Evolutionary conservation across 257 asterid genomes (phyloP).

Genomic region (Mitragyna speciosa): DNA sequence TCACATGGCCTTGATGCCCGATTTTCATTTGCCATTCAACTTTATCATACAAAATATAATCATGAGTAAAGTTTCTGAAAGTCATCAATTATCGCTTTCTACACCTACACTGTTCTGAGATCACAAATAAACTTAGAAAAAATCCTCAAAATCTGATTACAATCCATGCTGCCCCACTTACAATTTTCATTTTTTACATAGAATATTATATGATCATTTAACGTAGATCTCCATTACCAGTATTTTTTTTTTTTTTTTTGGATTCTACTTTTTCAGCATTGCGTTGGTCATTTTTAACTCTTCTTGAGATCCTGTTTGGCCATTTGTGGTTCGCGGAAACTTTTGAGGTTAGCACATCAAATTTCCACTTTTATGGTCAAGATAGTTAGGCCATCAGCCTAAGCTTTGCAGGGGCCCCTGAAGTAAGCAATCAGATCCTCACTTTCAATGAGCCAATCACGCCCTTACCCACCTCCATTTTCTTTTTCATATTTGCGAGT

Average conservation of each 20-base stretch:
- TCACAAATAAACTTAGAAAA: background rate
- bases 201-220: background rate
- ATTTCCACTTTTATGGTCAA: slow-evolving; percentile 7
- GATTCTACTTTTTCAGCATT: background rate
- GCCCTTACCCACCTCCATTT: background rate
- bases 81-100: background rate
- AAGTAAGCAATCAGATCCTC: background rate
- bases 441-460: background rate
- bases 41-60: no score
- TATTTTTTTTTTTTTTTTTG: background rate
- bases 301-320: background rate
- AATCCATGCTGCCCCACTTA: no score
- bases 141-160: background rate
- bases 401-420: background rate
- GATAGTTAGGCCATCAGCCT: slow-evolving; percentile 17
- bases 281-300: background rate
- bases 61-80: background rate
- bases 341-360: background rate
- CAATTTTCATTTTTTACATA: background rate
- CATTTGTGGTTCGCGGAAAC: background rate
- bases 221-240: background rate
- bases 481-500: no score
- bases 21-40: background rate
- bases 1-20: background rate
- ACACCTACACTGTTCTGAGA: background rate